These are phyloP conservation scores for Kwoniella mangroviensis DNA, from an alignment of 768 basidiomycete species.

Conservation along the genomic window DNA sequence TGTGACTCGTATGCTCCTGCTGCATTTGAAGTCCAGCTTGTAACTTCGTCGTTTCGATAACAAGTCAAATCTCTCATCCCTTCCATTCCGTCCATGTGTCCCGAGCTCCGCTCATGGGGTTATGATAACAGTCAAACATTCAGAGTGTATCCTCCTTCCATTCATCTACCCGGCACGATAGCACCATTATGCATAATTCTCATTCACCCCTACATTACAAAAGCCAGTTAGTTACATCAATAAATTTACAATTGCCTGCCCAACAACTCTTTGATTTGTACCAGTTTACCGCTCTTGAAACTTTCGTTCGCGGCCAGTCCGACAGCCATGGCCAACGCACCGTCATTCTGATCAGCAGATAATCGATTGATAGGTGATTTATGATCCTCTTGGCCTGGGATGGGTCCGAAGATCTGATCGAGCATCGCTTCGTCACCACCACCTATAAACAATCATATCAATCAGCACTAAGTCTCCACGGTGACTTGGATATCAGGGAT, in stretches of 20 bases:
- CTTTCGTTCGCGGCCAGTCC: conserved; percentile 64
- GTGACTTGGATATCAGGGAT: no score
- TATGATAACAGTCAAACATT: no score
- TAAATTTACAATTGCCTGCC: conserved; percentile 30
- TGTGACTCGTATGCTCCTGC: no score
- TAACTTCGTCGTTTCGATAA: no score
- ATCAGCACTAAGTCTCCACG: not conserved
- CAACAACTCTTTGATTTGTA: conserved; percentile 58
- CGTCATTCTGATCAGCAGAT: conserved; percentile 63
- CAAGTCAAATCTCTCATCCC: no score
- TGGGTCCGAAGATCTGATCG: conserved; percentile 62
- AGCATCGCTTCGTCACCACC: conserved; percentile 64
- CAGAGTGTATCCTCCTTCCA: no score
- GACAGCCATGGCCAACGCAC: conserved; percentile 61
- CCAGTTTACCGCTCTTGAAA: conserved; percentile 62
- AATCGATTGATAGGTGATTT: conserved; percentile 62
- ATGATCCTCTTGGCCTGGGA: conserved; percentile 60
- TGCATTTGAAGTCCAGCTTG: no score
- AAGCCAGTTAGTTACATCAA: no score
- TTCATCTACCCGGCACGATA: not conserved
- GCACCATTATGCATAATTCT: not conserved
- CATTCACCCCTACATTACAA: not conserved
- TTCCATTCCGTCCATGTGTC: no score
- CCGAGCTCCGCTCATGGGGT: no score
- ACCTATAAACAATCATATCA: conserved; percentile 22